Percentiles rank a stretch among this genome's conserved stretches.
These are phyloP conservation scores for Hanseniaspora sp. DNA, from an alignment of 1,139 yeast species.

Conservation along the genomic window DNA sequence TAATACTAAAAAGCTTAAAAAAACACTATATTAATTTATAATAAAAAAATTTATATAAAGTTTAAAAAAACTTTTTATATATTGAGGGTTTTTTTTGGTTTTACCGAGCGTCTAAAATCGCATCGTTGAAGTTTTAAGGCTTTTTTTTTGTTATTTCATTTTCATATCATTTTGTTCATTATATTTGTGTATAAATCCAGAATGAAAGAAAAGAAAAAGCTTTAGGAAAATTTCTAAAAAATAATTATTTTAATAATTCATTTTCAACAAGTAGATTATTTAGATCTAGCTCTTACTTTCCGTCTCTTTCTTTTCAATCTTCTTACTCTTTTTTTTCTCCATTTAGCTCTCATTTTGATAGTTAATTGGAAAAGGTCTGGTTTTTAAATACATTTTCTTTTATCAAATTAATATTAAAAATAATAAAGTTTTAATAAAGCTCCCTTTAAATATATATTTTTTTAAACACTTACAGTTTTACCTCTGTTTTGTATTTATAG, in stretches of 20 bases:
- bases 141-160: background rate
- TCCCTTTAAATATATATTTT: too few relatives aligned
- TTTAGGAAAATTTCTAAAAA: background rate
- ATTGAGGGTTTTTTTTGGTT: background rate
- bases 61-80: background rate
- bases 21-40: background rate
- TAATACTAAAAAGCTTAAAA: background rate
- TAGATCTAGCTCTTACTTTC: slow-evolving; percentile 99
- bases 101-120: slow-evolving; percentile 7
- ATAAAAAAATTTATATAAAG: background rate
- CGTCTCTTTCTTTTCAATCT: slow-evolving; percentile 99
- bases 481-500: background rate
- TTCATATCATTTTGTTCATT: background rate
- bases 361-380: slow-evolving; percentile 14
- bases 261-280: slow-evolving; percentile 51
- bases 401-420: background rate
- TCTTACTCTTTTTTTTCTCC: slow-evolving; percentile 99
- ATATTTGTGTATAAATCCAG: background rate
- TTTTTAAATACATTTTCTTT: background rate
- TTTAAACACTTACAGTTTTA: too few relatives aligned
- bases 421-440: too few relatives aligned
- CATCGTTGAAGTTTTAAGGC: background rate
- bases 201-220: background rate
- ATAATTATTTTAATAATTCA: slow-evolving; percentile 1
- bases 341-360: slow-evolving; percentile 68